Evolutionary conservation across 164 flowering plant genomes (phyloP).

Genomic region (Saururus chinensis): DNA sequence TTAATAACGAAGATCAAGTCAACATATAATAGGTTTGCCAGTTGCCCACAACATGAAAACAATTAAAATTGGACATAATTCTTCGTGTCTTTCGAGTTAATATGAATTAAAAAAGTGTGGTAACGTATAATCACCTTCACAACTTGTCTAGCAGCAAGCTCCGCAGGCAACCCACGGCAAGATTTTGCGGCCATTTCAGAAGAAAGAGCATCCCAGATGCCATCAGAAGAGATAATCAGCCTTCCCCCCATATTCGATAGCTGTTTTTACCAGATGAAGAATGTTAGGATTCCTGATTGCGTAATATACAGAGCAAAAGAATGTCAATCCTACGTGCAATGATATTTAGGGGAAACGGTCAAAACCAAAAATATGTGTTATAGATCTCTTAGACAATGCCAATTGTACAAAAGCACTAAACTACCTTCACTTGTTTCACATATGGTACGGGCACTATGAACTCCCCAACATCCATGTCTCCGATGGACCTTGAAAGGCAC

Average conservation of each 20-base stretch:
- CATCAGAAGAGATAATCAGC: slow-evolving; percentile 89
- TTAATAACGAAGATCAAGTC: too few species aligned
- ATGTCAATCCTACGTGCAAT: background rate
- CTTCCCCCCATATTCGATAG: slow-evolving; percentile 77
- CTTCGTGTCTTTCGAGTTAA: background rate
- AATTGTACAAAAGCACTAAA: background rate
- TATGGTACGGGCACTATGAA: slow-evolving; percentile 79
- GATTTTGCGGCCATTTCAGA: slow-evolving; percentile 72
- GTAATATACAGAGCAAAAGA: slow-evolving; percentile 1
- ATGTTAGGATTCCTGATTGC: slow-evolving; percentile 4
- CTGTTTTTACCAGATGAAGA: slow-evolving; percentile 21
- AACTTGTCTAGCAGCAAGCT: slow-evolving; percentile 82
- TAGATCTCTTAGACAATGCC: background rate
- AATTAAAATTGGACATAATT: too few species aligned
- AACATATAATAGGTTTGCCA: too few species aligned
- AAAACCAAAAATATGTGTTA: background rate
- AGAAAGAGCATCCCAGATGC: slow-evolving; percentile 86
- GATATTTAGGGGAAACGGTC: background rate
- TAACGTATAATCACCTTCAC: slow-evolving; percentile 48
- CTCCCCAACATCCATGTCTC: slow-evolving; percentile 91
- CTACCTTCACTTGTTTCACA: slow-evolving; percentile 94
- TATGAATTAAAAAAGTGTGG: background rate
- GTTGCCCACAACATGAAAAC: too few species aligned
- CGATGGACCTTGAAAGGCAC: slow-evolving; percentile 89
- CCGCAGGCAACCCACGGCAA: slow-evolving; percentile 84